These are phyloP conservation scores for Neurospora cerealis DNA, from an alignment of 495 filamentous ascomycete genomes.

Conservation along the genomic window DNA sequence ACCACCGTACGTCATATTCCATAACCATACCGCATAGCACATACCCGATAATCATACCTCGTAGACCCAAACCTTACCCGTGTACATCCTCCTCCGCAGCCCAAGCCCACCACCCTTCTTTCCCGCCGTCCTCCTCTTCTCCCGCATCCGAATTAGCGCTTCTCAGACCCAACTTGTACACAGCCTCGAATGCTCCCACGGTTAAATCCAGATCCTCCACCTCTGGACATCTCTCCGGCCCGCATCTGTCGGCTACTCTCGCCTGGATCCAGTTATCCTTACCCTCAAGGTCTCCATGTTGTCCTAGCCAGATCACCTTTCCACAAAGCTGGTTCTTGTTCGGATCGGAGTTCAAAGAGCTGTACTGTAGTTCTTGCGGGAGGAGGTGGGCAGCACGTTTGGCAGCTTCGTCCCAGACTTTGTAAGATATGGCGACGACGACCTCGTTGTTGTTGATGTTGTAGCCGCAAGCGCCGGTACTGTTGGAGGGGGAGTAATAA, in stretches of 20 bases:
- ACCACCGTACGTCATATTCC: no score
- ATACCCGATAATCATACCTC: not conserved
- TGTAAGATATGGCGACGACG: constrained; percentile 57
- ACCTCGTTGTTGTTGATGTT: constrained; percentile 39
- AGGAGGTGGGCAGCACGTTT: constrained; percentile 11
- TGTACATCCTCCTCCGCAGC: not conserved
- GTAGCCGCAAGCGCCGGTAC: constrained; percentile 56
- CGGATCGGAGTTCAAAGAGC: constrained; percentile 39
- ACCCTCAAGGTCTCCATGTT: constrained; percentile 29
- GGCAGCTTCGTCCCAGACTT: constrained; percentile 50
- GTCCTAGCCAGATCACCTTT: constrained; percentile 44
- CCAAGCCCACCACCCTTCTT: not conserved
- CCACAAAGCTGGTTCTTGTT: constrained; percentile 67
- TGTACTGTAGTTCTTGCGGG: not conserved
- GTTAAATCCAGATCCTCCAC: constrained; percentile 60
- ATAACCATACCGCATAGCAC: not conserved
- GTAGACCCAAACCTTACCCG: not conserved
- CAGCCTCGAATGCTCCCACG: constrained; percentile 44
- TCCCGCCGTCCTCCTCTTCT: not conserved
- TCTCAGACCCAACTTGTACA: constrained; percentile 48
- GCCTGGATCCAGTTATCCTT: constrained; percentile 45
- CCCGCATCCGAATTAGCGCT: constrained; percentile 54
- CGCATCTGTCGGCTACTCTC: constrained; percentile 66
- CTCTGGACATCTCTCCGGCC: constrained; percentile 37
- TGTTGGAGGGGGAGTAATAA: constrained; percentile 36